A percentile compares a stretch with the other conserved stretches of the same genome.
phyloP scores from a whole-genome alignment of 2,329 filamentous ascomycete genomes.

The Atkinsonella texensis region DNA sequence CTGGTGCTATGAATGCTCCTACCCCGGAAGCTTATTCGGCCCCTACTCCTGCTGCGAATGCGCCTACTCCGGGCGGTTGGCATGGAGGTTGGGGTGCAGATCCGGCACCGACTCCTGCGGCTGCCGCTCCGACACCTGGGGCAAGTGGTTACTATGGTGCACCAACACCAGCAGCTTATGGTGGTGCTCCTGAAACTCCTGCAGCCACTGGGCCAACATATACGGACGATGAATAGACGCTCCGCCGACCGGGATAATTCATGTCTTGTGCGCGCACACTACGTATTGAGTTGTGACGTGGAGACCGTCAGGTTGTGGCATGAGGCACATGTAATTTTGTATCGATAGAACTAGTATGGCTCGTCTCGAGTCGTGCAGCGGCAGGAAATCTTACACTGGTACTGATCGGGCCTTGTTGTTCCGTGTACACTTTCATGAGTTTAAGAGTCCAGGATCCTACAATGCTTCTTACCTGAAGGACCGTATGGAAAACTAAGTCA shows the following conservation, averaged over 20 bases:
- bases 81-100: conserved; percentile 48
- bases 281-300: background rate
- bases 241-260: background rate
- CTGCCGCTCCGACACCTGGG: conserved; percentile 56
- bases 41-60: conserved; percentile 49
- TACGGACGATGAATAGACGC: conserved; percentile 34
- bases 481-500: too few species aligned
- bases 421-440: too few species aligned
- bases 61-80: conserved; percentile 59
- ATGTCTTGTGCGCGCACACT: background rate
- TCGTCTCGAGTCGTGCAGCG: background rate
- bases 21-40: conserved; percentile 60
- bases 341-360: background rate
- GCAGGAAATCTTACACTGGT: background rate
- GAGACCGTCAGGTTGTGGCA: background rate
- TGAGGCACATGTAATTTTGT: background rate
- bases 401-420: too few species aligned
- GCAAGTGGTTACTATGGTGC: conserved; percentile 52
- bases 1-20: conserved; percentile 52
- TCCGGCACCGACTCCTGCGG: conserved; percentile 54
- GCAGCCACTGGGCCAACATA: conserved; percentile 46
- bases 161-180: conserved; percentile 52
- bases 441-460: too few species aligned
- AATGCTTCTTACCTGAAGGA: too few species aligned
- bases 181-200: conserved; percentile 45